Conservation (phyloP, 1,284 basidiomycete genomes). For the Wallemia mellicola region DNA sequence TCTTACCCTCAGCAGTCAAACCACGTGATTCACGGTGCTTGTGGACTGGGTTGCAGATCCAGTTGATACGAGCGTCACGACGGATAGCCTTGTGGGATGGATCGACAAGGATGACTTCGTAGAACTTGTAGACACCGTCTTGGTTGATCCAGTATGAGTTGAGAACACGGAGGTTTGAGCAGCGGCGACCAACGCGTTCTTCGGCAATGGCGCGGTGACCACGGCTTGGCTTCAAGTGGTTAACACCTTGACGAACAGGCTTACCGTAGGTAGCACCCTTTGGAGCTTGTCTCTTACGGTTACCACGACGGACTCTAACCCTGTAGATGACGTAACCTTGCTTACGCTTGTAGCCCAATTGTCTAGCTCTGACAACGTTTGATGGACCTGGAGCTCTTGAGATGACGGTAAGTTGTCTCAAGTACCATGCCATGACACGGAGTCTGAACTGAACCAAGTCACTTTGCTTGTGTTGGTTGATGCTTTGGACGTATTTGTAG, state of each 20-base stretch:
- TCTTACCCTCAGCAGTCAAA: constrained; percentile 84
- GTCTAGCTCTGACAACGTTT: constrained; percentile 94
- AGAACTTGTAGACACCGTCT: constrained; percentile 98
- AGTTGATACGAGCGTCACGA: constrained; percentile 89
- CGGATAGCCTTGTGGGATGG: constrained; percentile 77
- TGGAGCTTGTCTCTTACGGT: constrained; percentile 94
- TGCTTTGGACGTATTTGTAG: constrained; percentile 10
- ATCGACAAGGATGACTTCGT: constrained; percentile 94
- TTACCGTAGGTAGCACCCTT: constrained; percentile 99
- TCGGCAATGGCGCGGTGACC: constrained; percentile 78
- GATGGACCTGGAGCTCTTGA: constrained; percentile 93
- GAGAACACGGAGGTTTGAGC: constrained; percentile 60
- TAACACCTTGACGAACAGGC: constrained; percentile 97
- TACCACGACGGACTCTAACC: constrained; percentile 85
- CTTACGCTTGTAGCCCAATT: constrained; percentile 98
- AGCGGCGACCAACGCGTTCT: constrained; percentile 89
- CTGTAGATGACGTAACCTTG: constrained; percentile 98
- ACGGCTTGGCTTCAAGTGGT: constrained; percentile 95
- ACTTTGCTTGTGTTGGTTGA: constrained; percentile 35
- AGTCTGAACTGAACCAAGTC: constrained; percentile 96
- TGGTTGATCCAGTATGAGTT: constrained; percentile 99
- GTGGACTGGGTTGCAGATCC: constrained; percentile 95
- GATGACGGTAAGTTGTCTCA: constrained; percentile 89
- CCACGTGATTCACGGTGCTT: constrained; percentile 94
- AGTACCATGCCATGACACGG: constrained; percentile 56